Evolutionary conservation across 2,329 filamentous ascomycete species (phyloP).

Genomic region (Fusarium burgessii): DNA sequence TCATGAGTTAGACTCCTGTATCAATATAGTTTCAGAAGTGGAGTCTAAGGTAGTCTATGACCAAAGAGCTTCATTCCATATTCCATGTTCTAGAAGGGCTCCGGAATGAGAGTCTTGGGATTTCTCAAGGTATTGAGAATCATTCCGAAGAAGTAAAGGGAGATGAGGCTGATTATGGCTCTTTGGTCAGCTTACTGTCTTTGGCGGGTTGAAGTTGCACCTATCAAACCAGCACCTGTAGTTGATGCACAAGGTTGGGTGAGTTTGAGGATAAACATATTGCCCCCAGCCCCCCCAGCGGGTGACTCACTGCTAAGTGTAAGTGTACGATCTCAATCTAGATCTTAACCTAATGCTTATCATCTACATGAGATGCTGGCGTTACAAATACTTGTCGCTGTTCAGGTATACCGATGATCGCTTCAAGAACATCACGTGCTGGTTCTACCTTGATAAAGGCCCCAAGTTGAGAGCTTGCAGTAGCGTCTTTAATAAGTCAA

Average conservation of each 20-base stretch:
- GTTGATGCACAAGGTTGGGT: background rate
- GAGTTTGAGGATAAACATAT: background rate
- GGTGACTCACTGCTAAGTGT: background rate
- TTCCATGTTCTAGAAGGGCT: constrained; percentile 22
- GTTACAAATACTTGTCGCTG: background rate
- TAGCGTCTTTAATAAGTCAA: background rate
- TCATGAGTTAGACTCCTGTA: constrained; percentile 7
- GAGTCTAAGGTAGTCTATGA: background rate
- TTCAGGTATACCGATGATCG: background rate
- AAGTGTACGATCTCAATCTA: background rate
- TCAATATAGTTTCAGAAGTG: constrained; percentile 33
- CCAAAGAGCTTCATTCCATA: background rate
- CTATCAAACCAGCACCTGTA: background rate
- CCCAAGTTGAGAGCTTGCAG: background rate
- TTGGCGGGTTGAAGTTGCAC: background rate
- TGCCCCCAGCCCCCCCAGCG: background rate
- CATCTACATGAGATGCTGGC: background rate
- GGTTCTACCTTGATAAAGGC: background rate
- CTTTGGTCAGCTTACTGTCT: background rate
- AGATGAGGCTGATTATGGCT: background rate
- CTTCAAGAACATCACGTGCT: constrained; percentile 2
- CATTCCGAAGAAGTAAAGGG: background rate
- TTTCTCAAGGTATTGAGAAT: background rate
- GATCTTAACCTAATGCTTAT: constrained; percentile 3
- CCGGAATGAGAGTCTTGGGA: constrained; percentile 1